Percentiles rank a stretch among this genome's conserved stretches.
Conservation (phyloP, 495 filamentous ascomycete genomes). For the Parathielavia appendiculata region DNA sequence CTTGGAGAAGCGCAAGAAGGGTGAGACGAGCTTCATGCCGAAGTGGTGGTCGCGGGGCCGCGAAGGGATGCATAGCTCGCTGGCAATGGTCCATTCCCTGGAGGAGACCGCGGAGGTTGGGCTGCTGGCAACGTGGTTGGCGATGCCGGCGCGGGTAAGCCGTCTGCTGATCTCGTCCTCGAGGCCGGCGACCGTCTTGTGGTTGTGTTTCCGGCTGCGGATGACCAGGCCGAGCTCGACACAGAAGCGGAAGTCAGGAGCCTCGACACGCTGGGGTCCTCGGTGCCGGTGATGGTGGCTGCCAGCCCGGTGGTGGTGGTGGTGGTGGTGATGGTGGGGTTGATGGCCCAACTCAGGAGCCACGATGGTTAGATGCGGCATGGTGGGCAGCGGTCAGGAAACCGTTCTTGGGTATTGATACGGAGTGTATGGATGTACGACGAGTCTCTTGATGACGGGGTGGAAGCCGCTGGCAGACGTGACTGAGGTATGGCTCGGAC, state of each 20-base stretch:
- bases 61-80: constrained; percentile 21
- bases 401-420: background rate
- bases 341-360: background rate
- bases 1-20: constrained; percentile 25
- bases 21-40: constrained; percentile 29
- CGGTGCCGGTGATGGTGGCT: background rate
- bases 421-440: background rate
- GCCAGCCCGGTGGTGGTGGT: background rate
- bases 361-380: constrained; percentile 2
- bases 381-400: background rate
- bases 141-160: constrained; percentile 18
- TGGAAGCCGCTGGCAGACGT: background rate
- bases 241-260: constrained; percentile 29
- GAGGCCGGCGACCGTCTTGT: constrained; percentile 17
- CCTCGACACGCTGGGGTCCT: background rate
- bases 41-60: constrained; percentile 24
- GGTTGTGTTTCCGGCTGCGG: constrained; percentile 26
- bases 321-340: background rate
- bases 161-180: constrained; percentile 23
- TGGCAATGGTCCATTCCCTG: constrained; percentile 25
- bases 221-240: constrained; percentile 28
- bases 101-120: constrained; percentile 6
- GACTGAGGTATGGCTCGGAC: background rate
- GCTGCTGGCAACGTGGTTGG: constrained; percentile 17
- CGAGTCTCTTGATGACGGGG: background rate